Percentiles rank a stretch among this genome's conserved stretches.
phyloP scores from a whole-genome alignment of 257 asterid genomes.

The Ocimum tenuiflorum region DNA sequence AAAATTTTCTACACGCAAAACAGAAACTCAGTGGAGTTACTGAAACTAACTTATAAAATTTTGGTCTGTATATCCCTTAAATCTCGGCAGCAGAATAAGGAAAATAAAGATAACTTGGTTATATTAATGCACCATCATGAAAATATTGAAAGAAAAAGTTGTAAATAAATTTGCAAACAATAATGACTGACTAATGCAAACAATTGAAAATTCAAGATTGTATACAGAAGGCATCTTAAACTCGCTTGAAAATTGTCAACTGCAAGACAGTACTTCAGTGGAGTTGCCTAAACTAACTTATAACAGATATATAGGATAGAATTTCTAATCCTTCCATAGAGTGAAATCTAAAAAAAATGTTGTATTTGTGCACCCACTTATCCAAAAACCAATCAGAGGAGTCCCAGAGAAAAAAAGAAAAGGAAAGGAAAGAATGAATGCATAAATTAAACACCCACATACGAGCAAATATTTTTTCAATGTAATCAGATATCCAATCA shows the following conservation, averaged over 20 bases:
- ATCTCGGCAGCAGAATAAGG: too few relatives aligned
- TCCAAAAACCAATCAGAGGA: not conserved
- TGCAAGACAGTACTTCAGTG: not conserved
- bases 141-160: too few relatives aligned
- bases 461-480: not conserved
- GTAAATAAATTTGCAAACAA: not conserved
- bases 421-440: not conserved
- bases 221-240: not conserved
- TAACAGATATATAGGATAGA: not conserved
- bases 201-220: not conserved
- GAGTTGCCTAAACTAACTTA: not conserved
- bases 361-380: not conserved
- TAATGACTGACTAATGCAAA: not conserved
- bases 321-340: not conserved
- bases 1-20: not conserved
- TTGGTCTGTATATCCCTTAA: not conserved
- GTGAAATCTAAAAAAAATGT: not conserved
- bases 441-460: not conserved
- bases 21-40: not conserved
- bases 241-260: not conserved
- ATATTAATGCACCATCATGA: too few relatives aligned
- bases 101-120: too few relatives aligned
- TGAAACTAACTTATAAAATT: not conserved
- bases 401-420: not conserved
- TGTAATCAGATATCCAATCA: conserved; percentile 1